A percentile compares a stretch with the other conserved stretches of the same genome.
These are phyloP conservation scores for Kluyveromyces sp. DNA, from an alignment of 1,139 yeast species.

Conservation along the genomic window DNA sequence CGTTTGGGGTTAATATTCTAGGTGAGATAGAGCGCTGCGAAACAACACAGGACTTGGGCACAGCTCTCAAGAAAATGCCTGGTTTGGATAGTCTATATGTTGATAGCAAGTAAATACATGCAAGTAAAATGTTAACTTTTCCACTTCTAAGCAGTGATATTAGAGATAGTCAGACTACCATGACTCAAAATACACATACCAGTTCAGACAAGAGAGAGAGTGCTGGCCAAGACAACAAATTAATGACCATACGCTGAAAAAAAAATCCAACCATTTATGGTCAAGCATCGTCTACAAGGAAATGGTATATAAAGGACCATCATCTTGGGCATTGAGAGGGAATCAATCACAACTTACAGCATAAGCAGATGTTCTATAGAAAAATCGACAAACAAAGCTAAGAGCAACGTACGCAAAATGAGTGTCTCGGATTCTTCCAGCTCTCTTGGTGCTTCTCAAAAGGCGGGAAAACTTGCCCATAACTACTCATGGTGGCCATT, in stretches of 20 bases:
- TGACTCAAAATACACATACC: not conserved
- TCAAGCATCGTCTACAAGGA: not conserved
- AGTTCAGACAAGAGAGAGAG: not conserved
- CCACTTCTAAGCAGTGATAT: not conserved
- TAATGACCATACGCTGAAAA: not conserved
- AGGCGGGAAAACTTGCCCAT: slow-evolving; percentile 35
- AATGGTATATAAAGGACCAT: not conserved
- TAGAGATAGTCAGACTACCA: not conserved
- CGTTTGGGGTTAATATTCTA: slow-evolving; percentile 14
- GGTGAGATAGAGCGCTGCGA: slow-evolving; percentile 11
- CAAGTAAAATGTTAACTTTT: not conserved
- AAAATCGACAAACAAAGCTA: not conserved
- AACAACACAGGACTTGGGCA: slow-evolving; percentile 1
- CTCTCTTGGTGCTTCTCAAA: not conserved
- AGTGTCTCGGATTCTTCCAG: not conserved
- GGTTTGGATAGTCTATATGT: not conserved
- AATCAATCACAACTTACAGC: not conserved
- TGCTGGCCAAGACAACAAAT: not conserved
- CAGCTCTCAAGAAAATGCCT: slow-evolving; percentile 8
- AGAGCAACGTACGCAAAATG: not conserved
- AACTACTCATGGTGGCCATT: slow-evolving; percentile 48
- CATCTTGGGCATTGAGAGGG: not conserved
- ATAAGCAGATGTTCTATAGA: not conserved
- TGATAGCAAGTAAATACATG: not conserved
- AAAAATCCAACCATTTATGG: not conserved